Percentiles rank a stretch among this genome's conserved stretches.
These are phyloP conservation scores for Saturnispora sanitii DNA, from an alignment of 805 yeast species.

Conservation along the genomic window DNA sequence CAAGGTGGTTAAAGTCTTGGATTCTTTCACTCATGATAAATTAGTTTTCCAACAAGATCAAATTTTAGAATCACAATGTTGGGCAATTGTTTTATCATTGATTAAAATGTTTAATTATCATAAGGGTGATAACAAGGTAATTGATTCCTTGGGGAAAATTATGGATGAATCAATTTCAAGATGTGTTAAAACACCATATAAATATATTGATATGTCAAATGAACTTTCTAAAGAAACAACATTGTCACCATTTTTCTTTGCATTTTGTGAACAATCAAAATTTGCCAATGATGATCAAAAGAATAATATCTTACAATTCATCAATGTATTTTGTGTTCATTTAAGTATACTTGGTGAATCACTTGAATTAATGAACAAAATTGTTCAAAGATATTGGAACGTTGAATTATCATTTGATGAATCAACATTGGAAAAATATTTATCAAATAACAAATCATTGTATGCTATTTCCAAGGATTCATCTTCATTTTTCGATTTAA, in stretches of 20 bases:
- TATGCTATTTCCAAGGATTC: constrained; percentile 7
- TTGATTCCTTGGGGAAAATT: constrained; percentile 43
- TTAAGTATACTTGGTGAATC: constrained; percentile 54
- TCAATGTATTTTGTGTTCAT: constrained; percentile 37
- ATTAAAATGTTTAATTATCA: constrained; percentile 20
- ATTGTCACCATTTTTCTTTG: constrained; percentile 45
- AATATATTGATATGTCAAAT: constrained; percentile 56
- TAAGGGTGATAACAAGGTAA: constrained; percentile 10
- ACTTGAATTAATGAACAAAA: constrained; percentile 15
- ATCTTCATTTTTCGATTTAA: constrained; percentile 27
- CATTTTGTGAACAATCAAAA: constrained; percentile 60
- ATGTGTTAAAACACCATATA: constrained; percentile 67
- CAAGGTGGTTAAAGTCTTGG: constrained; percentile 42
- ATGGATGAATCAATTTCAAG: constrained; percentile 72
- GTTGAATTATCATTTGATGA: constrained; percentile 8
- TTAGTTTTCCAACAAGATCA: constrained; percentile 40
- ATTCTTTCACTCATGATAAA: constrained; percentile 39
- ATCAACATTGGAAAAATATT: constrained; percentile 10
- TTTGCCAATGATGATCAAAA: constrained; percentile 32
- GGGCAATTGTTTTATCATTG: constrained; percentile 41
- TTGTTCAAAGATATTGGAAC: constrained; percentile 14
- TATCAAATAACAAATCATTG: neutral
- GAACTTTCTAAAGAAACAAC: constrained; percentile 7
- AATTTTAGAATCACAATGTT: constrained; percentile 43
- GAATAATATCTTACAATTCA: constrained; percentile 35